A percentile compares a stretch with the other conserved stretches of the same genome.
These are phyloP conservation scores for Cladorrhinum sp. DNA, from an alignment of 2,329 filamentous ascomycete genomes.

Conservation along the genomic window DNA sequence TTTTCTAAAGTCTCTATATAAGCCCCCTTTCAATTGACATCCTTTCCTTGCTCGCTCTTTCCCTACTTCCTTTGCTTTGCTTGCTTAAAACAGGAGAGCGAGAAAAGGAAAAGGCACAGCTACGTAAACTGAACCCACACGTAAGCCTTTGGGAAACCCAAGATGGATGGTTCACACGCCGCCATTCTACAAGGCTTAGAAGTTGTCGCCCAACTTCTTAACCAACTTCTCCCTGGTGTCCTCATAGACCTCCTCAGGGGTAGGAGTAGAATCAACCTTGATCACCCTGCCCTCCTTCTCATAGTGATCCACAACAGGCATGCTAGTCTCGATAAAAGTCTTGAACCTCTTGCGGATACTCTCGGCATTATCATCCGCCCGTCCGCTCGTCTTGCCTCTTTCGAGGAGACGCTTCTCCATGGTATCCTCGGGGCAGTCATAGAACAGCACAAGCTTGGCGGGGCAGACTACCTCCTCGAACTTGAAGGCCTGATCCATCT, in stretches of 20 bases:
- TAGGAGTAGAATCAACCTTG: slow-evolving; percentile 69
- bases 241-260: slow-evolving; percentile 60
- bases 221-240: slow-evolving; percentile 51
- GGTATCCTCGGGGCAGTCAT: slow-evolving; percentile 84
- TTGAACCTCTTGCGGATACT: slow-evolving; percentile 95
- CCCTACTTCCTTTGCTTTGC: too few relatives aligned
- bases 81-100: too few relatives aligned
- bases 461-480: slow-evolving; percentile 89
- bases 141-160: too few relatives aligned
- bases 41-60: too few relatives aligned
- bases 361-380: slow-evolving; percentile 90
- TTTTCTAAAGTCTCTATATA: too few relatives aligned
- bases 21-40: too few relatives aligned
- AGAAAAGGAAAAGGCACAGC: too few relatives aligned
- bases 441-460: slow-evolving; percentile 85
- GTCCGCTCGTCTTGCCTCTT: slow-evolving; percentile 87
- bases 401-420: slow-evolving; percentile 83
- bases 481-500: slow-evolving; percentile 93
- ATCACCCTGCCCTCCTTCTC: slow-evolving; percentile 74
- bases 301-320: slow-evolving; percentile 92
- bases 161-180: too few relatives aligned
- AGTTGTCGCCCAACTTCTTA: slow-evolving; percentile 46
- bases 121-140: too few relatives aligned
- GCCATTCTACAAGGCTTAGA: too few relatives aligned
- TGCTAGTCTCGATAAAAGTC: slow-evolving; percentile 91